A percentile compares a stretch with the other conserved stretches of the same genome.
Evolutionary conservation across 345 rosid genomes (phyloP).

Genomic region (Cardamine chenopodiifolia): DNA sequence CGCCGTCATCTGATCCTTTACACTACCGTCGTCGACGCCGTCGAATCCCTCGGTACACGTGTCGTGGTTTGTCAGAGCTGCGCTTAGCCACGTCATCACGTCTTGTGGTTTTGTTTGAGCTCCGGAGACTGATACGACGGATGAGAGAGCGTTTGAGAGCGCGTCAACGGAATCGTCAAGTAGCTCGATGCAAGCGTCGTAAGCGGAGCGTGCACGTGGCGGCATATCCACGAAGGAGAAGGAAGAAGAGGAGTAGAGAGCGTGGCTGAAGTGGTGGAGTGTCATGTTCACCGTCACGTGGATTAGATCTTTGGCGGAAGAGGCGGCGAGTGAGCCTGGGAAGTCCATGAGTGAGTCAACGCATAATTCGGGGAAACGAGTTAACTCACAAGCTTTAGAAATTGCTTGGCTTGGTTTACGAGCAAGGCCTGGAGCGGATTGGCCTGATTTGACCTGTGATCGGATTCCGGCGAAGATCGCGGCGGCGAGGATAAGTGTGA

Average conservation of each 20-base stretch:
- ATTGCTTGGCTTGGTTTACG: constrained; percentile 80
- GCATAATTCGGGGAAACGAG: constrained; percentile 73
- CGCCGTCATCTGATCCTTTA: constrained; percentile 62
- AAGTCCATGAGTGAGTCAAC: constrained; percentile 64
- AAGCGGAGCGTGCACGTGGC: constrained; percentile 68
- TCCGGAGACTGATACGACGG: constrained; percentile 43
- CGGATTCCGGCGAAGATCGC: constrained; percentile 58
- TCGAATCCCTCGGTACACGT: constrained; percentile 87
- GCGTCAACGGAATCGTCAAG: constrained; percentile 84
- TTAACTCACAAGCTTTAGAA: constrained; percentile 60
- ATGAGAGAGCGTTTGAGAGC: constrained; percentile 64
- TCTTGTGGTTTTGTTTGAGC: constrained; percentile 45
- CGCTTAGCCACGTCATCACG: constrained; percentile 94
- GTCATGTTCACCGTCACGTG: constrained; percentile 97
- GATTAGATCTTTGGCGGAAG: constrained; percentile 63
- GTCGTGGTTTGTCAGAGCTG: constrained; percentile 90
- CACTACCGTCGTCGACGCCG: constrained; percentile 60
- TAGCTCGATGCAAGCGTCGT: constrained; percentile 86
- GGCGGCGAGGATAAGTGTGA: constrained; percentile 59
- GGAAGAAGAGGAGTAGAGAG: constrained; percentile 61
- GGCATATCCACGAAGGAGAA: constrained; percentile 65
- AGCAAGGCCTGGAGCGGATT: constrained; percentile 29
- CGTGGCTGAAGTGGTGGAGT: constrained; percentile 74
- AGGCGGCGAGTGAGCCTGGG: constrained; percentile 66
- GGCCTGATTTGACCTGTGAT: constrained; percentile 20